Evolutionary conservation across 306 rosid genomes (phyloP).

Genomic region (Vigna trinervia): DNA sequence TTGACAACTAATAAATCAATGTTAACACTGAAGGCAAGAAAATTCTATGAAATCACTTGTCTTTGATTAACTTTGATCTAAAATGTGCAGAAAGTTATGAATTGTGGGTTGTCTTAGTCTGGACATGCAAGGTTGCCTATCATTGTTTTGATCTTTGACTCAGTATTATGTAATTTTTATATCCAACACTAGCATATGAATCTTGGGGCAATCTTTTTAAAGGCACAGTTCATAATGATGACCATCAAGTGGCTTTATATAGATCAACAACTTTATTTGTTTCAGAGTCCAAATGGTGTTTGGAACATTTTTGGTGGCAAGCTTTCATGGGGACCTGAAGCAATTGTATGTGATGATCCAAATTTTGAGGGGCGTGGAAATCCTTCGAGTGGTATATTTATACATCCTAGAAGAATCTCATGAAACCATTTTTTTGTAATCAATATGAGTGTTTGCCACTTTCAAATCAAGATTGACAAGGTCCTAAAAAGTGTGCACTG

Average conservation of each 20-base stretch:
- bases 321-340: slow-evolving; percentile 84
- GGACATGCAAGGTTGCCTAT: slow-evolving; percentile 8
- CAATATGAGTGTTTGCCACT: slow-evolving; percentile 20
- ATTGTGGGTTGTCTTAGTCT: slow-evolving; percentile 10
- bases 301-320: slow-evolving; percentile 89
- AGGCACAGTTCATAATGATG: slow-evolving; percentile 12
- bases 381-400: slow-evolving; percentile 69
- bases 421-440: slow-evolving; percentile 32
- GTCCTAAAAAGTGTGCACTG: slow-evolving; percentile 12
- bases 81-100: background rate
- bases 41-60: slow-evolving; percentile 2
- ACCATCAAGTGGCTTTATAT: background rate
- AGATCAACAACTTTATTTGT: slow-evolving; percentile 43
- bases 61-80: slow-evolving; percentile 8
- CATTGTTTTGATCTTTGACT: slow-evolving; percentile 22
- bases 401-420: slow-evolving; percentile 24
- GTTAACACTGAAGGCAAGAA: slow-evolving; percentile 11
- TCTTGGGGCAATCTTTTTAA: slow-evolving; percentile 31
- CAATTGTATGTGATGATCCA: slow-evolving; percentile 85
- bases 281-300: slow-evolving; percentile 81
- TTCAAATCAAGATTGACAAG: slow-evolving; percentile 29
- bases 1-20: slow-evolving; percentile 1
- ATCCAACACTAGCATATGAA: slow-evolving; percentile 27
- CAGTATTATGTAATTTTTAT: slow-evolving; percentile 13
- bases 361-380: slow-evolving; percentile 80